These are phyloP conservation scores for Papiliotrema laurentii DNA, from an alignment of 1,284 basidiomycete species.

Conservation along the genomic window DNA sequence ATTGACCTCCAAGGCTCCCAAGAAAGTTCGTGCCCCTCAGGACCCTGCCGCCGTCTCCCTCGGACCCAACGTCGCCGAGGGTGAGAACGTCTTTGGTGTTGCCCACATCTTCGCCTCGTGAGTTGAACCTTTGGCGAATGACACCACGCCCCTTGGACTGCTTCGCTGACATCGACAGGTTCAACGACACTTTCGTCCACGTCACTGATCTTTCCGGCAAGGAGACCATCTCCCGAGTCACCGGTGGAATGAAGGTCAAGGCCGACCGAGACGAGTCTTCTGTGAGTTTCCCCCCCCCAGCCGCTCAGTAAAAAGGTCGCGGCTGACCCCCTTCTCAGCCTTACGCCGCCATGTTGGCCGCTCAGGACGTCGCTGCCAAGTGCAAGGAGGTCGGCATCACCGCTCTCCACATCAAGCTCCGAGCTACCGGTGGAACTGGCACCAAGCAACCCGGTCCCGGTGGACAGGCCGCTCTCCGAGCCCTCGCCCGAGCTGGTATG, in stretches of 20 bases:
- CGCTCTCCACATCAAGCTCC: slow-evolving; percentile 80
- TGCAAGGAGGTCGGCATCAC: slow-evolving; percentile 99
- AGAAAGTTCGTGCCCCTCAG: slow-evolving; percentile 56
- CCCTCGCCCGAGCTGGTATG: slow-evolving; percentile 98
- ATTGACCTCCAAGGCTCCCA: slow-evolving; percentile 37
- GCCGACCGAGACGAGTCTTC: slow-evolving; percentile 99
- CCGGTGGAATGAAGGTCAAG: slow-evolving; percentile 99
- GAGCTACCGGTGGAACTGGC: slow-evolving; percentile 96
- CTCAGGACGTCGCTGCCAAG: slow-evolving; percentile 91
- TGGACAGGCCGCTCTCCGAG: slow-evolving; percentile 96
- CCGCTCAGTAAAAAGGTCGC: background rate
- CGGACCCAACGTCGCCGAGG: slow-evolving; percentile 90
- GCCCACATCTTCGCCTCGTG: slow-evolving; percentile 91
- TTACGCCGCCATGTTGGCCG: slow-evolving; percentile 99
- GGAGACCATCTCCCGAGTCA: slow-evolving; percentile 98
- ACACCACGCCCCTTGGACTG: no score
- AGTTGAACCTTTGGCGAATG: slow-evolving; percentile 27
- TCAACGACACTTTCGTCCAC: slow-evolving; percentile 99
- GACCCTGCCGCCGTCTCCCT: slow-evolving; percentile 82
- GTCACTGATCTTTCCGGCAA: slow-evolving; percentile 98
- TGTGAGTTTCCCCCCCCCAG: slow-evolving; percentile 50
- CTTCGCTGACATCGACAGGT: slow-evolving; percentile 45
- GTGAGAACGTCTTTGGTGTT: slow-evolving; percentile 92
- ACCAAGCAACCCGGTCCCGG: slow-evolving; percentile 99
- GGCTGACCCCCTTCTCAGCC: slow-evolving; percentile 45